Base-by-base conservation (phyloP, 257 asterid genomes). In the Solanum chiquidenum region DNA sequence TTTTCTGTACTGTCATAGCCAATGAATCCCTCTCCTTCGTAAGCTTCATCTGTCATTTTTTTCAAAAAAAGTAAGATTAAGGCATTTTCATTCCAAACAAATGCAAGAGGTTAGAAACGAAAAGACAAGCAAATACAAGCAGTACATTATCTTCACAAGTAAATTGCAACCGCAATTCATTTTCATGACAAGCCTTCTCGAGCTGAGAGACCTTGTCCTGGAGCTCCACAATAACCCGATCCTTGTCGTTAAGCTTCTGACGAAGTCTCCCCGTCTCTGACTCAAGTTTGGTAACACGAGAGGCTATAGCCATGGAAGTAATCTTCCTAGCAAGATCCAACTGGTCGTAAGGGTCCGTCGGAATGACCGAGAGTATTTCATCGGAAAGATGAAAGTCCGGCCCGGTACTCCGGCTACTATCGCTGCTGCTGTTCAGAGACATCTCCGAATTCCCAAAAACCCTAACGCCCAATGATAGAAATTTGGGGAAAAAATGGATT, bases 311-410 rank as follows among this genome's bases (percentile, higher is more conserved):
- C 95, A 97, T 91, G 90, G 99, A 97, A 11, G 99, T 96, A 83
- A 97, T 93, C 94, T 96, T 97, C 89, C 99, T 96, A 66, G 99
- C 99, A 89, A 97, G 97, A 97, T 97, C 99, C 92, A 97, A 90
- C 88, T 97, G 99, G 34, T 97, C 99, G 90, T 96, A 97, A 33
- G 99, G 99, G 90, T 97, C 99, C 27, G 95, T 91, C 29, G 99
- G 99, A 42, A 96, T 94, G 35, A 96, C 98, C 31, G 99, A 89
- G 13, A 97, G 84, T 34, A 97, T 90, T 88, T 95, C 95, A 88
- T 94, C 95, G 80, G 99, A 92, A 10, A 97, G 87, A 90, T 93
- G 88, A 89, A 95, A 94, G 90, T 97, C 96, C 83, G 95, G 93
- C 1, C 89, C 92, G 27, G 84, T 80, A 71, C 90, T 82, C 74